Evolutionary conservation across 2,329 filamentous ascomycete species (phyloP).

Genomic region (Beauveria pseudobassiana): DNA sequence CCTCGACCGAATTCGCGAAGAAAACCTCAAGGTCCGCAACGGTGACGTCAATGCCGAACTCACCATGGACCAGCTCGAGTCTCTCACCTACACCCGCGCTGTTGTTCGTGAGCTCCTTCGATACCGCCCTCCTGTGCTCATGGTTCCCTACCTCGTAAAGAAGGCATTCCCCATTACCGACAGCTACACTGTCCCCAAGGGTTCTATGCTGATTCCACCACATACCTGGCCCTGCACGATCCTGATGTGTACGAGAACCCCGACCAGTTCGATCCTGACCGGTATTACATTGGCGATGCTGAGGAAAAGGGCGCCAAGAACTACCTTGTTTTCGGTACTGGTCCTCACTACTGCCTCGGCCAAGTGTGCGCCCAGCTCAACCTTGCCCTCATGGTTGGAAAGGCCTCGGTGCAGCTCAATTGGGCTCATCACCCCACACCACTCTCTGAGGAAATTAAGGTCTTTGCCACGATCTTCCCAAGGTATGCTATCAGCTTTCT

Average conservation of each 20-base stretch:
- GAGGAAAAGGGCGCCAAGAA: constrained; percentile 86
- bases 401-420: constrained; percentile 77
- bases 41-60: constrained; percentile 65
- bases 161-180: constrained; percentile 88
- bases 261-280: constrained; percentile 81
- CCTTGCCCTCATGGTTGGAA: constrained; percentile 82
- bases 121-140: constrained; percentile 91
- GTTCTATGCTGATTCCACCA: constrained; percentile 88
- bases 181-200: constrained; percentile 87
- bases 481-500: constrained; percentile 51
- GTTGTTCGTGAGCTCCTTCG: constrained; percentile 87
- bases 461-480: constrained; percentile 96
- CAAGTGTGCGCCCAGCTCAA: constrained; percentile 88
- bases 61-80: constrained; percentile 80
- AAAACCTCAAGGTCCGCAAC: constrained; percentile 71
- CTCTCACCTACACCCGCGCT: constrained; percentile 81
- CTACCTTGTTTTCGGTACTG: constrained; percentile 91
- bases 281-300: constrained; percentile 84
- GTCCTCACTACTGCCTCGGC: constrained; percentile 92
- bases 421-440: constrained; percentile 86
- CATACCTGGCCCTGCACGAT: constrained; percentile 85
- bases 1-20: constrained; percentile 81
- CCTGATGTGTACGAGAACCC: constrained; percentile 87
- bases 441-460: constrained; percentile 86
- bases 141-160: constrained; percentile 94